Evolutionary conservation across 768 basidiomycete species (phyloP).

Genomic region (Termitomyces sp.): DNA sequence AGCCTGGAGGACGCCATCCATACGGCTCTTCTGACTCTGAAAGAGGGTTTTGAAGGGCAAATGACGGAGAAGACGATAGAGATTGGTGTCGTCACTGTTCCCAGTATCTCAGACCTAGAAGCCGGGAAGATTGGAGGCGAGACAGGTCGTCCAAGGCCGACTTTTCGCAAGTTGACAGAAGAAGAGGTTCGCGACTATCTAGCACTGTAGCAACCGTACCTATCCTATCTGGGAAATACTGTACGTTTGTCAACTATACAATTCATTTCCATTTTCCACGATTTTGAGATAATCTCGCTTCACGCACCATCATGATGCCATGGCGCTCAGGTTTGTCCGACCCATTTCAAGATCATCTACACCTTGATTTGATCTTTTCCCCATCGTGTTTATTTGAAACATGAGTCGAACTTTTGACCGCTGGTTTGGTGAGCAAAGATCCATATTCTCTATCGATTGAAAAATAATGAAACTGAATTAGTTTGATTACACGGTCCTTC

Average conservation of each 20-base stretch:
- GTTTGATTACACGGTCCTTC: neutral
- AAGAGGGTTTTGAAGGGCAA: slow-evolving; percentile 99
- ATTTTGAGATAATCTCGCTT: neutral
- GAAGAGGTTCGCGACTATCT: slow-evolving; percentile 97
- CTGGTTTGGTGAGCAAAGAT: neutral
- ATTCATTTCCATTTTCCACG: neutral
- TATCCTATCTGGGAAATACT: slow-evolving; percentile 10
- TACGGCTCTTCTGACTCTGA: slow-evolving; percentile 93
- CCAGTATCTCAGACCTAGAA: slow-evolving; percentile 64
- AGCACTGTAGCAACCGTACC: slow-evolving; percentile 49
- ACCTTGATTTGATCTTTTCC: neutral
- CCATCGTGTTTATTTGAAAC: neutral
- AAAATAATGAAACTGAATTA: neutral
- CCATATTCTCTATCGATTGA: neutral
- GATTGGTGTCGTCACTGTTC: slow-evolving; percentile 93
- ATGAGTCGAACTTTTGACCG: neutral
- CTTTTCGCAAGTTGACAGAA: slow-evolving; percentile 93
- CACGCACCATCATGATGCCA: neutral
- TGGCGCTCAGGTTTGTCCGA: neutral
- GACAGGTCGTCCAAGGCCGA: slow-evolving; percentile 71
- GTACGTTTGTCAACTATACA: slow-evolving; percentile 17
- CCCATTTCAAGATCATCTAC: neutral
- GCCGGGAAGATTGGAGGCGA: slow-evolving; percentile 65
- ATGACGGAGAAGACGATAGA: slow-evolving; percentile 99
- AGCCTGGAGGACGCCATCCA: slow-evolving; percentile 98